Evolutionary conservation across 768 basidiomycete genomes (phyloP).

Genomic region (Coprinopsis cinerea): DNA sequence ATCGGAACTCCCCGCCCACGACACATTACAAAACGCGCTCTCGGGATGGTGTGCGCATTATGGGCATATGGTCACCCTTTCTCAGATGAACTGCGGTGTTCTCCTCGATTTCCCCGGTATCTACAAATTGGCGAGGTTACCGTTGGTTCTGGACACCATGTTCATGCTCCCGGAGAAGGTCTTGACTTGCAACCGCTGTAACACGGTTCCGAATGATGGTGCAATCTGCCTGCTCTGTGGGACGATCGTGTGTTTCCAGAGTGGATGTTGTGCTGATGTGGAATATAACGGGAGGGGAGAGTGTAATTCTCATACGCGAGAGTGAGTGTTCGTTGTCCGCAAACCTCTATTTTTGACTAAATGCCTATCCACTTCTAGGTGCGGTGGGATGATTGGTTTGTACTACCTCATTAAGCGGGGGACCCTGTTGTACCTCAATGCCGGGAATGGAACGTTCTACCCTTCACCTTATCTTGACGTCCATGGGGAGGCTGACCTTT

Average conservation of each 20-base stretch:
- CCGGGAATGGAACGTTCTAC: constrained; percentile 82
- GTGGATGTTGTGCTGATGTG: constrained; percentile 81
- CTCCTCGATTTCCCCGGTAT: constrained; percentile 75
- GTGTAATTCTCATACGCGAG: constrained; percentile 92
- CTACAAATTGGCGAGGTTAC: constrained; percentile 81
- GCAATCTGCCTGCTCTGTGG: constrained; percentile 94
- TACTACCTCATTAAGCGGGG: constrained; percentile 93
- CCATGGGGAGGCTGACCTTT: constrained; percentile 90
- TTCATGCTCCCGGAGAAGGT: constrained; percentile 71
- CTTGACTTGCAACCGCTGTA: constrained; percentile 71
- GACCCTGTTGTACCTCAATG: constrained; percentile 83
- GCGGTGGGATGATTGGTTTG: constrained; percentile 82
- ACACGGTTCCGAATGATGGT: constrained; percentile 74
- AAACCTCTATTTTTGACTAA: neutral
- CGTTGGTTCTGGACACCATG: constrained; percentile 75
- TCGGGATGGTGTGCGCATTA: constrained; percentile 90
- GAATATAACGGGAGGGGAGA: constrained; percentile 71
- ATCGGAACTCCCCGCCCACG: constrained; percentile 72
- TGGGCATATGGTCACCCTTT: constrained; percentile 71
- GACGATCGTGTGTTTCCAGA: constrained; percentile 79
- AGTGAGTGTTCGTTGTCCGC: constrained; percentile 50
- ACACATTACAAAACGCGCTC: constrained; percentile 83
- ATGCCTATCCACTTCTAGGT: constrained; percentile 42
- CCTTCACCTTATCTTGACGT: constrained; percentile 89
- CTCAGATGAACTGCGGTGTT: constrained; percentile 75